These are phyloP conservation scores for Taiozyma onychis DNA, from an alignment of 1,139 yeast species.

Conservation along the genomic window DNA sequence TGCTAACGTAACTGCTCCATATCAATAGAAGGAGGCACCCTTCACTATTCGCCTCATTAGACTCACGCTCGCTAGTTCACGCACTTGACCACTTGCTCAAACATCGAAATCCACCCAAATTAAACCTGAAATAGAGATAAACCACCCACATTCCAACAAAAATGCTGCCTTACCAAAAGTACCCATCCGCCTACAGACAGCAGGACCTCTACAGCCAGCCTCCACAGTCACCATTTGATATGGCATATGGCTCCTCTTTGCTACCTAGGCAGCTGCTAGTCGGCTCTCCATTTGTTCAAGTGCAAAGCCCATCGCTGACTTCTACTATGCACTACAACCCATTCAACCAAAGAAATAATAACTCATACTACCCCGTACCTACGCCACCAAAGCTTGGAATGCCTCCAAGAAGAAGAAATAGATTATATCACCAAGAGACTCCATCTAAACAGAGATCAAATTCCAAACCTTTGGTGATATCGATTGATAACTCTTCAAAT, in stretches of 20 bases:
- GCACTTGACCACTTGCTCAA: neutral
- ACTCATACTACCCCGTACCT: constrained; percentile 21
- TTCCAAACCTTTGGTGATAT: neutral
- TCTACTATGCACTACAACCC: constrained; percentile 18
- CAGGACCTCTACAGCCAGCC: constrained; percentile 20
- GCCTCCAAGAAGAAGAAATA: constrained; percentile 24
- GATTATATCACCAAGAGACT: constrained; percentile 7
- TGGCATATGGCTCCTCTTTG: constrained; percentile 55
- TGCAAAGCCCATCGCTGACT: constrained; percentile 26
- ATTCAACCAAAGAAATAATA: constrained; percentile 9
- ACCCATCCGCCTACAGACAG: constrained; percentile 19
- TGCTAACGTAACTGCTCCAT: neutral
- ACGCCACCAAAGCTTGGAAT: constrained; percentile 26
- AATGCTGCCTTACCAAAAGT: constrained; percentile 22
- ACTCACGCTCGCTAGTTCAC: neutral
- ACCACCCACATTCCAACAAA: neutral
- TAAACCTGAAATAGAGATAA: neutral
- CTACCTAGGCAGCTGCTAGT: constrained; percentile 64
- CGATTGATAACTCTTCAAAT: neutral
- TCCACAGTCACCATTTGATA: constrained; percentile 48
- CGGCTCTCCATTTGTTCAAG: constrained; percentile 62
- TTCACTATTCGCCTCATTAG: neutral
- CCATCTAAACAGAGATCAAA: constrained; percentile 14
- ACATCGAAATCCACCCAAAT: neutral
- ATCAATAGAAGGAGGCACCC: neutral